Base-by-base conservation (phyloP, 1,284 basidiomycete genomes). In the Acaromyces ingoldii region DNA sequence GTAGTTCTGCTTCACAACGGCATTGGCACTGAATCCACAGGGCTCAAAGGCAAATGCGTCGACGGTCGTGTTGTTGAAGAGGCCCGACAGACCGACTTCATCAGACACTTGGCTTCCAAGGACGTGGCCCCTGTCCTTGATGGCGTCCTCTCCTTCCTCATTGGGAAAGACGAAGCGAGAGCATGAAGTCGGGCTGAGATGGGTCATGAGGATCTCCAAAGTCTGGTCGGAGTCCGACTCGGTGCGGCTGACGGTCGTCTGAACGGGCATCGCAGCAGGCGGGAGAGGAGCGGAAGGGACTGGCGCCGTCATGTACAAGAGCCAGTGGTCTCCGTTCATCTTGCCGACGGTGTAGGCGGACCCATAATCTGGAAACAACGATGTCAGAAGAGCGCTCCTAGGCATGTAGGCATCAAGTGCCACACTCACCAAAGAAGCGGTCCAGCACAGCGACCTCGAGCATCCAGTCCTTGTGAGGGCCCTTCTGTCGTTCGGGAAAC, bases 311-410 rank as follows among this genome's bases (percentile, higher is more conserved):
- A 58, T 74, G 79, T 97, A 98, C 38, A 98, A 84, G 36, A 98
- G 78, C 95, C 95, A 99, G 79, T 99, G 93, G 78, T 97, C 91
- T 48, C 93, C 90, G 76, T 98, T 98, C 78, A 96, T 89, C 75
- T 91, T 93, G 54, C 95, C 95, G 53, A 98, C 87, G 11, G 90
- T 95, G 80, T 98, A 98, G 2, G 92, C 95, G 3, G 90, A 84
- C 45, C 92, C 92, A 31, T 76, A 63, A 30, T 78, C n/a, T n/a
- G n/a, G n/a, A n/a, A n/a, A n/a, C n/a, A n/a, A n/a, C n/a, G n/a
- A n/a, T n/a, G n/a, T n/a, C n/a, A n/a, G n/a, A n/a, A n/a, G n/a
- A n/a, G n/a, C n/a, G n/a, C n/a, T n/a, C n/a, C n/a, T n/a, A n/a
- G n/a, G n/a, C n/a, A n/a, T n/a, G n/a, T n/a, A n/a, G n/a, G n/a